These are phyloP conservation scores for Asterophora parasitica DNA, from an alignment of 768 basidiomycete species.

Conservation along the genomic window DNA sequence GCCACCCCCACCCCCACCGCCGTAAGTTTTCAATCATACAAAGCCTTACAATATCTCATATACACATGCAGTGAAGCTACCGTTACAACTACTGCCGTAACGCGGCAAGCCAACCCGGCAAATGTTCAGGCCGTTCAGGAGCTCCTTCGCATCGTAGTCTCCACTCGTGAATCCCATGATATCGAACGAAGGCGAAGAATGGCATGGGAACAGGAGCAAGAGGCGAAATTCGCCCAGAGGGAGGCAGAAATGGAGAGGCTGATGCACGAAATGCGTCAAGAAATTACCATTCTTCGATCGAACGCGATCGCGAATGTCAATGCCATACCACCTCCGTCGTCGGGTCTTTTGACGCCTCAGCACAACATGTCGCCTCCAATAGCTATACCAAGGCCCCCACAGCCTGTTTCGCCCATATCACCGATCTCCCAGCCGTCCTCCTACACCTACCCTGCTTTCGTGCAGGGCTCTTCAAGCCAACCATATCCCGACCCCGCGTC, in stretches of 20 bases:
- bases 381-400: constrained; percentile 23
- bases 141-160: constrained; percentile 52
- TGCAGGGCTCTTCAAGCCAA: constrained; percentile 34
- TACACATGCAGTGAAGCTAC: constrained; percentile 9
- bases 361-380: constrained; percentile 26
- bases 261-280: constrained; percentile 50
- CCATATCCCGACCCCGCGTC: constrained; percentile 16
- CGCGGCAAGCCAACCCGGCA: constrained; percentile 28
- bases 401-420: constrained; percentile 33
- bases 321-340: constrained; percentile 11
- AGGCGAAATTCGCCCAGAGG: constrained; percentile 47
- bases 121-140: constrained; percentile 51
- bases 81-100: constrained; percentile 10
- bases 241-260: constrained; percentile 58
- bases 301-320: constrained; percentile 26
- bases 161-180: constrained; percentile 56
- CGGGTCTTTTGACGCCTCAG: constrained; percentile 27
- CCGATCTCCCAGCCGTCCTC: constrained; percentile 30
- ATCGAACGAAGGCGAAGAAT: constrained; percentile 53
- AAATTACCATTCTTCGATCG: constrained; percentile 42
- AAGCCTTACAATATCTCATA: neutral
- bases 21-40: constrained; percentile 26
- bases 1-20: constrained; percentile 31
- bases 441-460: constrained; percentile 27
- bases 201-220: constrained; percentile 70